Percentiles rank a stretch among this genome's conserved stretches.
Evolutionary conservation across 1,284 basidiomycete species (phyloP).

Genomic region (Tremellales sp.): DNA sequence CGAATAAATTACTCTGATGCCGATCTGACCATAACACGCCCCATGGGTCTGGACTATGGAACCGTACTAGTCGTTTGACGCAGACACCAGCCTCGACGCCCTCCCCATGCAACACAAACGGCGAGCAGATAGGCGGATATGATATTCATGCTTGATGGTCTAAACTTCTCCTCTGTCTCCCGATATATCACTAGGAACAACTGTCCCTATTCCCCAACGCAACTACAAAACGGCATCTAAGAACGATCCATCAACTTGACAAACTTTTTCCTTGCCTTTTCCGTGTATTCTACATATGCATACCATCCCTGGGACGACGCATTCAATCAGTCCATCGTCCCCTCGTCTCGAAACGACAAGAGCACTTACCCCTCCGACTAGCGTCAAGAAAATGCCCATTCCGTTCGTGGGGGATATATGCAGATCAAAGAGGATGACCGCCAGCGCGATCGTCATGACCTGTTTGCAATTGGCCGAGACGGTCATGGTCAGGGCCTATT

Average conservation of each 20-base stretch:
- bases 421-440: constrained; percentile 76
- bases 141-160: too few relatives aligned
- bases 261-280: constrained; percentile 50
- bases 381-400: constrained; percentile 73
- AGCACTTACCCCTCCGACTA: constrained; percentile 65
- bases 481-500: background rate
- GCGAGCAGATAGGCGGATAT: too few relatives aligned
- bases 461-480: constrained; percentile 65
- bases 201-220: too few relatives aligned
- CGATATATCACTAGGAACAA: too few relatives aligned
- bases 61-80: too few relatives aligned
- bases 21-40: too few relatives aligned
- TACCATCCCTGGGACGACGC: constrained; percentile 55
- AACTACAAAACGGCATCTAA: too few relatives aligned
- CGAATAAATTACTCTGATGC: too few relatives aligned
- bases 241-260: constrained; percentile 17
- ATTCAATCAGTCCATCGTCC: background rate
- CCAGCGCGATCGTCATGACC: constrained; percentile 82
- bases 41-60: too few relatives aligned
- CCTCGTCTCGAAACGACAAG: background rate
- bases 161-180: too few relatives aligned
- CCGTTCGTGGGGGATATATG: constrained; percentile 72
- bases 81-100: too few relatives aligned
- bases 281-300: constrained; percentile 65
- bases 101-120: too few relatives aligned